Evolutionary conservation across 257 asterid species (phyloP), one percentile per base, ranked within the genome.

Genomic region (Capsicum rhomboideum): DNA sequence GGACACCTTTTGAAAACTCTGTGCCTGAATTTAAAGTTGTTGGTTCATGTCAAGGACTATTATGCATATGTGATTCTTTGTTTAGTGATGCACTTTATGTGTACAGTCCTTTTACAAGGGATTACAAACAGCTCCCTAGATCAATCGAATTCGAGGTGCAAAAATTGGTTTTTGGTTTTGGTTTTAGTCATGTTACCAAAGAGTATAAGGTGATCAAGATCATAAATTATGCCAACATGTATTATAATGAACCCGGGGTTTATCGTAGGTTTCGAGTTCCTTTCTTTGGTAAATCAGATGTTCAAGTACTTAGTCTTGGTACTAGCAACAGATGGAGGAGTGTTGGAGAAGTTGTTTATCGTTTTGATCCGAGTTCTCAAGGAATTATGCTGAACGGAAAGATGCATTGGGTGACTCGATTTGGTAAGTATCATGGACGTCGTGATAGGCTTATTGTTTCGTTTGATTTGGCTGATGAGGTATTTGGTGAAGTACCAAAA

Each of bases 151-250:
- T 63, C 34, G 52, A 68, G 31, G 75, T 78, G 46, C 86, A 84
- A 50, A 28, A n/a, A 1, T 54, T 80, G 9, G 85, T 83, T 2
- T 90, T 86, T 44, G 93, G 95, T 26, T 92, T 87, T 55, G 92
- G 79, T 10, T 71, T 71, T 71, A 4, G 12, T 42, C 79, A 9
- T 42, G 55, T 71, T 71, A 71, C 79, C 44, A 87, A 79, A 0
- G 89, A 86, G 50, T 92, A 86, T 85, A 90, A 92, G 85, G 87
- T 90, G 69, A 82, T 90, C 86, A 88, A 85, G 87, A 84, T 92
- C 18, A 80, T 78, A 7, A 81, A 56, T 78, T 85, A 88, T 58
- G 81, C 87, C 83, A 87, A 85, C 84, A 69, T 92, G 37, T 72
- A 21, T 72, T n/a, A 7, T 78, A 67, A 34, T 12, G 82, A 13